Evolutionary conservation across 2,329 filamentous ascomycete species (phyloP), one percentile per base, ranked within the genome.

Genomic region (Ceratocystis harringtonii): DNA sequence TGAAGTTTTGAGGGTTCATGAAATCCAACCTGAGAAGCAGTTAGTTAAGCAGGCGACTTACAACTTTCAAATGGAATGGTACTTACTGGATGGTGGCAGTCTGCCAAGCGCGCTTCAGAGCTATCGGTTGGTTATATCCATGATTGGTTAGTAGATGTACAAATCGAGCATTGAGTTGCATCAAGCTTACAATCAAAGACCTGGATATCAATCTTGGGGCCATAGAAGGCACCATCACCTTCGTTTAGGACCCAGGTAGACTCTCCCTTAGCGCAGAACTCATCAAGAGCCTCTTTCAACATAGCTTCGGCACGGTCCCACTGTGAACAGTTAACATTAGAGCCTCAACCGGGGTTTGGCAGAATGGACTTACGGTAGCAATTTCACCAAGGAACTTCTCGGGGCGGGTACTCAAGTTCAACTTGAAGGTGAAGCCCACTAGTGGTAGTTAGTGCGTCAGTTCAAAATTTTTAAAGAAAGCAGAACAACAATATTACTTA

Each of bases 121-220:
- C 62, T 63, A 10, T 63, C 41, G 17, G 2, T 63, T 55, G 19
- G 6, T 41, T 43, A 48, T 17, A 22, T 48, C 5, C n/a, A 32
- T n/a, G 1, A 43, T 64, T 61, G 3, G 58, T 64, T 61, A 61
- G 50, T 48, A 19, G 5, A 25, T 57, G 43, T 10, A 43, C 3
- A 22, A 19, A 36, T 6, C 10, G 36, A 63, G 32, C 92, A 62
- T 5, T 19, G 6, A 41, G 15, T 22, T 17, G 55, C 2, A 45
- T 1, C 19, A 15, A 32, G 28, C 63, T 61, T 61, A 65, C 66
- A 69, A 55, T 69, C 68, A 61, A 68, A 87, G 72, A 99, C 92
- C 68, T 90, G 95, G 72, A 99, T 94, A 72, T 99, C 94, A 71
- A 97, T 96, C 83, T 99, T 99, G 63, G 94, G 94, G 1, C 94